Percentiles rank a stretch among this genome's conserved stretches.
Evolutionary conservation across 345 rosid species (phyloP).

Genomic region (Passiflora organensis): DNA sequence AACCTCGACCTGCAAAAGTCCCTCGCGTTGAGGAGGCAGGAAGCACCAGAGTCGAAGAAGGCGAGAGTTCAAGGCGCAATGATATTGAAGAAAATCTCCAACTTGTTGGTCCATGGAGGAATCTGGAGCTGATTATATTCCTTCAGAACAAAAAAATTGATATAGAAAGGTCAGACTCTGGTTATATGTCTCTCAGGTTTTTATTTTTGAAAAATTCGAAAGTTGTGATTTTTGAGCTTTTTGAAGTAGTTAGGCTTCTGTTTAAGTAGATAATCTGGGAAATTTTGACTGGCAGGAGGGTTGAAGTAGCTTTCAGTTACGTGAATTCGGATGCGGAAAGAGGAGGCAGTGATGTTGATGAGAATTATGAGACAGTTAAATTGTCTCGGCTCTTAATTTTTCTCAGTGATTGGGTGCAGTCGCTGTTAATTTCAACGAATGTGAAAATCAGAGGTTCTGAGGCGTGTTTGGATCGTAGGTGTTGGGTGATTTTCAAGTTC

Average conservation of each 20-base stretch:
- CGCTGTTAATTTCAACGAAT: slow-evolving; percentile 43
- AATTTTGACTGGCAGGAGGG: slow-evolving; percentile 55
- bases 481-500: slow-evolving; percentile 73
- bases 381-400: slow-evolving; percentile 48
- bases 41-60: slow-evolving; percentile 16
- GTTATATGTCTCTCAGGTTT: neutral
- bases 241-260: neutral
- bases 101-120: slow-evolving; percentile 58
- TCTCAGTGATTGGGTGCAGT: slow-evolving; percentile 75
- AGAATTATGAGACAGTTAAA: slow-evolving; percentile 54
- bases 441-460: slow-evolving; percentile 33
- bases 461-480: slow-evolving; percentile 58
- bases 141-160: slow-evolving; percentile 44
- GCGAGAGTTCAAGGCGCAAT: slow-evolving; percentile 4
- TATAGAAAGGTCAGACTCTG: slow-evolving; percentile 47
- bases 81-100: slow-evolving; percentile 16
- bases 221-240: neutral
- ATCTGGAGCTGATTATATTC: slow-evolving; percentile 58
- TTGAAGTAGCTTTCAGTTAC: slow-evolving; percentile 52
- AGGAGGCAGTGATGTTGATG: slow-evolving; percentile 27
- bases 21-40: slow-evolving; percentile 17
- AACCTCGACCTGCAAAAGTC: slow-evolving; percentile 23
- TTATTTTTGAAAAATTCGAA: neutral
- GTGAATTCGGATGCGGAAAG: slow-evolving; percentile 33
- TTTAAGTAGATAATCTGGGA: slow-evolving; percentile 2